Percentiles rank a stretch among this genome's conserved stretches.
These are phyloP conservation scores for Penicillium sp. DNA, from an alignment of 2,329 filamentous ascomycete species.

Conservation along the genomic window DNA sequence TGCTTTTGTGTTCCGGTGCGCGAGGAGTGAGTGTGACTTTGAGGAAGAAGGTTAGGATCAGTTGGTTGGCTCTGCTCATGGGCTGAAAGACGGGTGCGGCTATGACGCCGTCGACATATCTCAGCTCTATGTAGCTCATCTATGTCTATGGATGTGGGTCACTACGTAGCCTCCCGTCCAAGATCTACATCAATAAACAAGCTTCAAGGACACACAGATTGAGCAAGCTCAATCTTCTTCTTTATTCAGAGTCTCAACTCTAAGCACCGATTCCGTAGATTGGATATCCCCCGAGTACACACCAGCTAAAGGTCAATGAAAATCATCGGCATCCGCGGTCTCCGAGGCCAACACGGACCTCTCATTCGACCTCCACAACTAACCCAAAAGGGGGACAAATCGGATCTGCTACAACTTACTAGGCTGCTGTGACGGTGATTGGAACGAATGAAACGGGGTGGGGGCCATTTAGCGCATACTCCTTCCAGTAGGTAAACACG, in stretches of 20 bases:
- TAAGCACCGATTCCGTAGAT: neutral
- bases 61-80: too few species aligned
- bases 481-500: neutral
- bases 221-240: neutral
- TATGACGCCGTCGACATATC: too few species aligned
- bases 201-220: neutral
- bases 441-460: neutral
- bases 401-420: conserved; percentile 11
- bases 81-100: too few species aligned
- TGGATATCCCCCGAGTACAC: neutral
- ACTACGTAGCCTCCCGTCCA: too few species aligned
- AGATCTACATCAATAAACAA: neutral
- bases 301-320: neutral
- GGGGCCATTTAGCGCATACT: neutral
- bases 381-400: conserved; percentile 13
- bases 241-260: neutral
- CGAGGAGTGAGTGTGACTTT: too few species aligned
- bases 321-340: neutral
- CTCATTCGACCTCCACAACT: conserved; percentile 1
- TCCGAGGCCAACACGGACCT: conserved; percentile 1
- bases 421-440: conserved; percentile 2
- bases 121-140: too few species aligned
- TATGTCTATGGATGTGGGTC: too few species aligned
- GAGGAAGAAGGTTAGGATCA: too few species aligned
- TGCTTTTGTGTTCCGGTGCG: too few species aligned